Evolutionary conservation across 73 alveolate genomes (phyloP), one percentile per base, ranked within the genome.

Genomic region (Halteria grandinella): DNA sequence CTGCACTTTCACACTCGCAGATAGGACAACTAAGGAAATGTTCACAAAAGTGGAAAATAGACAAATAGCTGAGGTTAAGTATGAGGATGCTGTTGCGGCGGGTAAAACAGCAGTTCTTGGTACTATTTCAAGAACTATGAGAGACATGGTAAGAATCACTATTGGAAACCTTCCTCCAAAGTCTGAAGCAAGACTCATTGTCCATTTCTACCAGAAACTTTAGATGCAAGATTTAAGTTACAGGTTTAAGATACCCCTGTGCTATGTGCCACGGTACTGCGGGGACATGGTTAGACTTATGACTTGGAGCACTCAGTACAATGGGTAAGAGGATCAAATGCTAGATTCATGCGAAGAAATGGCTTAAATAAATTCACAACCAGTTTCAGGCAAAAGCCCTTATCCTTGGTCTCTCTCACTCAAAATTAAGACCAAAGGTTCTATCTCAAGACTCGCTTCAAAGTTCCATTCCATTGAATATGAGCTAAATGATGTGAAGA

Each of bases 41-140:
- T 41, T 62, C n/a, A 45, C 90, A 28, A 27, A 11, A 4, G 39
- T 87, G 41, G 85, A 58, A 45, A 79, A 69, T 14, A 79, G 75
- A 49, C 54, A 72, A 37, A 62, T 55, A 33, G 78, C 72, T 28
- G 57, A 79, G 34, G 33, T 23, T 0, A 57, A 80, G 55, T 87
- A 79, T 47, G 88, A 87, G 15, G 95, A 87, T 60, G 69, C 80
- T 0, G 50, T 80, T 1, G 76, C 89, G 0, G 11, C 71, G 4
- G 95, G 95, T 10, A 27, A 79, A 33, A 73, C 88, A 11, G 91
- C 88, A 2, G 88, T 84, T 18, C 21, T 62, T 1, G 83, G 87
- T 0, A 51, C 49, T 0, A 58, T 40, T 32, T 21, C 85, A 24
- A 84, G 60, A 33, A 20, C 28, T 8, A 25, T 27, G 33, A 81